Base-by-base conservation (phyloP, 768 basidiomycete genomes). In the Tricholoma terreum region DNA sequence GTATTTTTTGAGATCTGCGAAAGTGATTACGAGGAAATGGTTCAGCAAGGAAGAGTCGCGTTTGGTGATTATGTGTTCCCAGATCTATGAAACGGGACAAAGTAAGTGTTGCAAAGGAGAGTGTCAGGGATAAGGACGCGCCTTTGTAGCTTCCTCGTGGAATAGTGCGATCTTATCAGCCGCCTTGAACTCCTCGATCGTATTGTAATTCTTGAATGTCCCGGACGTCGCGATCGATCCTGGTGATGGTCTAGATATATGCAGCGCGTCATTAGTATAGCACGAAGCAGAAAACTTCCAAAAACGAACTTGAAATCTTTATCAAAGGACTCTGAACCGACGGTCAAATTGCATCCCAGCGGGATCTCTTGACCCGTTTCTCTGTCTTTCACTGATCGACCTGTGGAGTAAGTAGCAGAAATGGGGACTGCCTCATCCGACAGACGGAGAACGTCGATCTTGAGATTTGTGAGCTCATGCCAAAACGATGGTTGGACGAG, bases 1-100 rank as follows among this genome's bases (percentile, higher is more conserved):
- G 78, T 97, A 98, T 71, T 95, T 98, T 80, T 98, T 99, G 63
- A 99, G 85, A 72, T 99, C 97, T 0, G 97, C 92, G 64, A 87
- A 98, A 0, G 94, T 94, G 64, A 99, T 89, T 51, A 97, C 77
- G 19, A 98, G 78, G 75, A 98, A 98, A 4, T 81, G 81, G 55
- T 82, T 90, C 38, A 98, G 77, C 11, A 78, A 71, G 5, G 82
- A 67, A 0, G 84, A 75, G 59, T 84, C 78, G 43, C 80, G 80
- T 54, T 77, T 81, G 30, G 75, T 67, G 45, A 77, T 59, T 61
- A 87, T 82, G 60, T 79, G 75, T 36, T 85, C 72, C 89, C 88
- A 92, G 63, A 92, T 89, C 88, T 92, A 62, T 9, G 31, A 34
- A 15, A 22, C 15, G 35, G 15, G 10, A 1, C 15, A 53, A 50